Evolutionary conservation across 768 basidiomycete genomes (phyloP).

Genomic region (Leucosporidium yakuticum): DNA sequence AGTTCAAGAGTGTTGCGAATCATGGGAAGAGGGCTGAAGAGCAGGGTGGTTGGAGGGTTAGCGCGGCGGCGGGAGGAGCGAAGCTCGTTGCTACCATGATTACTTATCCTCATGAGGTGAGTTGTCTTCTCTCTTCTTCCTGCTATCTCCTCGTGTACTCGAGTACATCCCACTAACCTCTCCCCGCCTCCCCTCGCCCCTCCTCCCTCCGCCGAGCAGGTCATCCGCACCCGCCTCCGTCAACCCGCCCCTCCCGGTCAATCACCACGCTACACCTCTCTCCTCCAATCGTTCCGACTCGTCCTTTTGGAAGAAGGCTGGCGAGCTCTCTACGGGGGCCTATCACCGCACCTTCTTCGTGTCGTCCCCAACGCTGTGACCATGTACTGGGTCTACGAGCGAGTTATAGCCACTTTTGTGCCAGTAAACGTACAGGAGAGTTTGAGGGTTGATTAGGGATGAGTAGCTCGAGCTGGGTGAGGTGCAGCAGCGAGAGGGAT

Average conservation of each 20-base stretch:
- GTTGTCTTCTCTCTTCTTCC: neutral
- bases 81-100: constrained; percentile 90
- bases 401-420: neutral
- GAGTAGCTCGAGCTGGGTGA: too few relatives aligned
- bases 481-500: too few relatives aligned
- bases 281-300: constrained; percentile 73
- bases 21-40: constrained; percentile 46
- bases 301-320: constrained; percentile 87
- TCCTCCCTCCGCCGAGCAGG: constrained; percentile 48
- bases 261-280: constrained; percentile 67
- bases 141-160: too few relatives aligned
- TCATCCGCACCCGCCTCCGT: constrained; percentile 82
- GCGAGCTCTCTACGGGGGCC: constrained; percentile 77
- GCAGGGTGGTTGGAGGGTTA: constrained; percentile 69
- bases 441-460: too few relatives aligned
- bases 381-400: constrained; percentile 93
- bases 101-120: constrained; percentile 96
- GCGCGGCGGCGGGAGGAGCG: constrained; percentile 84
- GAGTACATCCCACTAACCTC: neutral
- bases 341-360: constrained; percentile 90
- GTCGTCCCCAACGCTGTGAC: constrained; percentile 95
- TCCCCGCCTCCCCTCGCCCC: neutral
- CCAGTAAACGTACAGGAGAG: too few relatives aligned
- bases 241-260: constrained; percentile 76
- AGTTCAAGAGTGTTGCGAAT: constrained; percentile 65